A percentile compares a stretch with the other conserved stretches of the same genome.
phyloP scores from a whole-genome alignment of 441 rosid genomes.

The Theobroma grandiflorum region DNA sequence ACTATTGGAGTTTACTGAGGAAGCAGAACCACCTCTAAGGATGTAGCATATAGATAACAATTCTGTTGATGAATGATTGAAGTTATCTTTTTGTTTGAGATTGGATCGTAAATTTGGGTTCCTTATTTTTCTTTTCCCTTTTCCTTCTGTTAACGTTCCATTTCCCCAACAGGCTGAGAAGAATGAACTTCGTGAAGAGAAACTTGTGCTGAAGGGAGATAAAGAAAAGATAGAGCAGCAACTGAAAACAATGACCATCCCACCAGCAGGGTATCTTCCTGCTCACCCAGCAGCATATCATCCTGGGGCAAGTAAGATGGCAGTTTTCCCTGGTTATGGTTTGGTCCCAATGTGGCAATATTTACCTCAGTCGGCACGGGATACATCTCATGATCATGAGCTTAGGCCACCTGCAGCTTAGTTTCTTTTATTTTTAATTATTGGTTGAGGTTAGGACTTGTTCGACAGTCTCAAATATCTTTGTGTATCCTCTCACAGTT shows the following conservation, averaged over 20 bases:
- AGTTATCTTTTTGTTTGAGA: neutral
- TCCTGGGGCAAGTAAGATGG: constrained; percentile 65
- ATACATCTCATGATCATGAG: constrained; percentile 87
- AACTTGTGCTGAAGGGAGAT: constrained; percentile 69
- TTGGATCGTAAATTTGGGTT: constrained; percentile 17
- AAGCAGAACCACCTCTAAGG: neutral
- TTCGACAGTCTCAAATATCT: neutral
- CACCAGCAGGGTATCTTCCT: constrained; percentile 69
- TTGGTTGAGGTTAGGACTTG: neutral
- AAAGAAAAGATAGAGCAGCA: constrained; percentile 82
- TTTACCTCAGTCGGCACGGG: constrained; percentile 69
- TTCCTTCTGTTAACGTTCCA: constrained; percentile 13
- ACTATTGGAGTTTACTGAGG: neutral
- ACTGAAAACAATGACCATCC: constrained; percentile 60
- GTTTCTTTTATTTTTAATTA: neutral
- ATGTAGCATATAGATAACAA: neutral
- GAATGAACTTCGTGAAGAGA: constrained; percentile 88
- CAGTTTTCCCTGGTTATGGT: constrained; percentile 76
- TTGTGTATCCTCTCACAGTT: neutral
- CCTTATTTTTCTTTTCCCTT: neutral
- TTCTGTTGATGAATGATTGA: neutral
- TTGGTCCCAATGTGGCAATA: constrained; percentile 94
- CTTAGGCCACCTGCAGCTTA: constrained; percentile 97
- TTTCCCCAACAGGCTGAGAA: constrained; percentile 69
- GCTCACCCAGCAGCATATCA: constrained; percentile 68